Evolutionary conservation across 768 basidiomycete genomes (phyloP).

Genomic region (Xerocomellus intermedius): DNA sequence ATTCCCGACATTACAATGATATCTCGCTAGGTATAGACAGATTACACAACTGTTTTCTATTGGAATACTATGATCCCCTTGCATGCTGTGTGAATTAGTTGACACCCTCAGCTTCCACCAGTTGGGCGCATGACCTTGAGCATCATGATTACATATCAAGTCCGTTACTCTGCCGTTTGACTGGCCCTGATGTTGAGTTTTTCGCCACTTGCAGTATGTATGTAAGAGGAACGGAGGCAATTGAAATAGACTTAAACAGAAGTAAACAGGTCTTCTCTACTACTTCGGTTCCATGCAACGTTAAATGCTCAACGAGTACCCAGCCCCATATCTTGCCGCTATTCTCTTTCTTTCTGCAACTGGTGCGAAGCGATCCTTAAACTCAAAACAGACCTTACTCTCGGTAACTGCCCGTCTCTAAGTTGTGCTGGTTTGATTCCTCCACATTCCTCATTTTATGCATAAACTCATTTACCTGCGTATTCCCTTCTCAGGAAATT

Average conservation of each 20-base stretch:
- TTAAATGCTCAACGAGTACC: neutral
- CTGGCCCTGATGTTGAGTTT: neutral
- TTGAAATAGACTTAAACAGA: slow-evolving; percentile 26
- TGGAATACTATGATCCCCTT: slow-evolving; percentile 6
- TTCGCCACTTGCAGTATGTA: neutral
- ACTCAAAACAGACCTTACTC: slow-evolving; percentile 1
- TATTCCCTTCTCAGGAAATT: slow-evolving; percentile 14
- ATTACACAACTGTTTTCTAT: slow-evolving; percentile 17
- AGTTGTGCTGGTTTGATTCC: neutral
- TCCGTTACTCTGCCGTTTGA: neutral
- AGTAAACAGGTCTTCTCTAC: slow-evolving; percentile 18
- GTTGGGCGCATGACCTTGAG: too few species aligned
- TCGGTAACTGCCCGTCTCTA: neutral
- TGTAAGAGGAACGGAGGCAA: slow-evolving; percentile 12
- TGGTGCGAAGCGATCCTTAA: neutral
- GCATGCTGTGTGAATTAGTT: neutral
- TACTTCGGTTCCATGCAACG: slow-evolving; percentile 1
- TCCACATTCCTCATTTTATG: slow-evolving; percentile 3
- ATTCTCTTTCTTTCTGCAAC: neutral
- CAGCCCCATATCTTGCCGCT: neutral
- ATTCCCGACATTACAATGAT: slow-evolving; percentile 30
- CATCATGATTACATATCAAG: neutral
- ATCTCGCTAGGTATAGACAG: slow-evolving; percentile 30
- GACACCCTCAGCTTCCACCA: too few species aligned
- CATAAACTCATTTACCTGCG: slow-evolving; percentile 4